Percentiles rank a stretch among this genome's conserved stretches.
Conservation (phyloP, 2,329 filamentous ascomycete species). For the Chalaropsis thielavioides region DNA sequence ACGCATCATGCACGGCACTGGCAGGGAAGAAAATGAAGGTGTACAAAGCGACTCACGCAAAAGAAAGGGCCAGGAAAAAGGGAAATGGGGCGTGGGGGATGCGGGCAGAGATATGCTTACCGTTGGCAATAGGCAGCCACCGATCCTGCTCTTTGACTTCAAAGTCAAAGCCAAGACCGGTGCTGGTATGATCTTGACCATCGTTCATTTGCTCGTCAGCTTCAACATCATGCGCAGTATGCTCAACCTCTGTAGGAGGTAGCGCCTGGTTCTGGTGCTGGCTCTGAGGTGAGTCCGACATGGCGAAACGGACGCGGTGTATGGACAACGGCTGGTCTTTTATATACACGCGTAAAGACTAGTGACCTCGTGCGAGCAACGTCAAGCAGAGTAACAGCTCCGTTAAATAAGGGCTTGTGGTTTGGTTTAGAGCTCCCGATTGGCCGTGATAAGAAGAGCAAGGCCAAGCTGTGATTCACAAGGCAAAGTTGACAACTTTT, state of each 20-base stretch:
- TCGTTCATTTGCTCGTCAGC: constrained; percentile 93
- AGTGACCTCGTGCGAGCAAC: background rate
- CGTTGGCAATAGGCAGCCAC: constrained; percentile 99
- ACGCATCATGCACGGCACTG: background rate
- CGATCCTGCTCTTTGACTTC: constrained; percentile 99
- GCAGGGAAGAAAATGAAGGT: background rate
- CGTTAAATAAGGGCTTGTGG: background rate
- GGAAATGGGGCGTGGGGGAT: background rate
- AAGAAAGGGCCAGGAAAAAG: constrained; percentile 20
- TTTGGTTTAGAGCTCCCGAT: background rate
- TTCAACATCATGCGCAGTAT: constrained; percentile 68
- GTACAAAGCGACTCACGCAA: background rate
- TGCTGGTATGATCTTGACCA: constrained; percentile 60
- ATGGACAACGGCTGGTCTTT: background rate
- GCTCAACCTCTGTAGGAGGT: constrained; percentile 76
- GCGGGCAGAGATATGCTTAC: constrained; percentile 48
- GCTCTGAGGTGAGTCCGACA: constrained; percentile 66
- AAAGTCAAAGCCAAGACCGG: constrained; percentile 73
- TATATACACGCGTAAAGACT: background rate
- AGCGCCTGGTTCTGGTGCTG: constrained; percentile 41
- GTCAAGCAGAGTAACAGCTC: background rate
- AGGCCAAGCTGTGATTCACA: background rate
- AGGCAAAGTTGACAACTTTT: background rate
- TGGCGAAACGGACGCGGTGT: constrained; percentile 25
- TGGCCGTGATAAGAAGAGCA: background rate